phyloP scores from a whole-genome alignment of 2,329 filamentous ascomycete species.

The Aspergillus pseudonomiae region DNA sequence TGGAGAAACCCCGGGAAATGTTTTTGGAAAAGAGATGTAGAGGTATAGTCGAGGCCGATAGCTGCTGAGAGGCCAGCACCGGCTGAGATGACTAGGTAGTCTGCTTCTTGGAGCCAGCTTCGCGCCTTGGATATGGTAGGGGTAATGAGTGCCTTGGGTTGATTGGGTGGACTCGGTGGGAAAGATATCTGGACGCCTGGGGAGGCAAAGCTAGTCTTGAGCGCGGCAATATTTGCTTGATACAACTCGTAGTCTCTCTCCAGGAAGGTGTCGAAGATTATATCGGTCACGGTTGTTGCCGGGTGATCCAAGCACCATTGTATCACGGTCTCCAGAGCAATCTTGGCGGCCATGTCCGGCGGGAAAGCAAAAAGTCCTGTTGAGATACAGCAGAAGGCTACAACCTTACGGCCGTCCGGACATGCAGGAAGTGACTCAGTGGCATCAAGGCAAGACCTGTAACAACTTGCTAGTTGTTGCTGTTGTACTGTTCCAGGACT shows the following conservation, averaged over 20 bases:
- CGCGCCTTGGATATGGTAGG: constrained; percentile 13
- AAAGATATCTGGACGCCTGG: background rate
- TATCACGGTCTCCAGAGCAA: constrained; percentile 20
- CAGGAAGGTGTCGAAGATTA: constrained; percentile 27
- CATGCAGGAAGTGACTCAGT: constrained; percentile 16
- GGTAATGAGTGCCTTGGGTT: background rate
- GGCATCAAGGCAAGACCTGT: constrained; percentile 19
- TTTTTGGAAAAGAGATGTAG: constrained; percentile 22
- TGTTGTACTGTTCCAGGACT: constrained; percentile 7
- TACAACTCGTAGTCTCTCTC: constrained; percentile 22
- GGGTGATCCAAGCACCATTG: constrained; percentile 19
- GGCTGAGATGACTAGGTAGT: constrained; percentile 23
- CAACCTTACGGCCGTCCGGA: constrained; percentile 19
- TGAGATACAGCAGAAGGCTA: constrained; percentile 29
- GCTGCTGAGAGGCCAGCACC: constrained; percentile 27
- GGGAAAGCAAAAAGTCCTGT: constrained; percentile 29
- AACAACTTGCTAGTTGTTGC: constrained; percentile 21
- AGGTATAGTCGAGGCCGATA: constrained; percentile 29
- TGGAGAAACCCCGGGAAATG: constrained; percentile 32
- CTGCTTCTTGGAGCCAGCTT: constrained; percentile 22
- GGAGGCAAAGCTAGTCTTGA: background rate
- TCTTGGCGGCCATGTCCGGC: constrained; percentile 17
- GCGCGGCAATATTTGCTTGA: background rate
- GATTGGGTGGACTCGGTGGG: background rate
- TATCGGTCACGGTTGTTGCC: constrained; percentile 20